phyloP scores from a whole-genome alignment of 2,329 filamentous ascomycete species.

The Xylariaceae sp. region DNA sequence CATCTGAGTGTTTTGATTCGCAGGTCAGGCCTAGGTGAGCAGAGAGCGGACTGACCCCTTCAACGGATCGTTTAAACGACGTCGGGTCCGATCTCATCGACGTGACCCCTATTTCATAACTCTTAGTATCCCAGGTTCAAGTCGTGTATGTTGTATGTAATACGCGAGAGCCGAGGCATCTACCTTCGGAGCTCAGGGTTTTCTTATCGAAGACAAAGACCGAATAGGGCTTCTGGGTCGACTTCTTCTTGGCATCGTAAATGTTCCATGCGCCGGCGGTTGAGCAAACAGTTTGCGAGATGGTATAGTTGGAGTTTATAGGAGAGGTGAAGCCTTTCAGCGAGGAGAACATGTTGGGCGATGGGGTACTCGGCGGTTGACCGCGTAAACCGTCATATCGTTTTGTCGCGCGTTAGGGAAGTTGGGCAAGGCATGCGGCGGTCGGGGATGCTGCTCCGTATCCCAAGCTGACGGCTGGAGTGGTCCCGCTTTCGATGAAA shows the following conservation, averaged over 20 bases:
- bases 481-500: too few relatives aligned
- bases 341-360: constrained; percentile 75
- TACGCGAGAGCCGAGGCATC: not conserved
- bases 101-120: constrained; percentile 37
- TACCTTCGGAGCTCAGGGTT: constrained; percentile 62
- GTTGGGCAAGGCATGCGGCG: constrained; percentile 18
- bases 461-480: too few relatives aligned
- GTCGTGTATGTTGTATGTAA: too few relatives aligned
- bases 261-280: constrained; percentile 94
- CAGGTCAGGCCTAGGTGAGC: not conserved
- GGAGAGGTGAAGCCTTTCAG: constrained; percentile 92
- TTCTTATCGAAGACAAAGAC: constrained; percentile 95
- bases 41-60: constrained; percentile 53
- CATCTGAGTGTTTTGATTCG: not conserved
- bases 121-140: not conserved
- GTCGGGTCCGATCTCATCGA: constrained; percentile 59
- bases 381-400: constrained; percentile 27
- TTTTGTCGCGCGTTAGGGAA: constrained; percentile 9
- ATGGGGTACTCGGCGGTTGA: constrained; percentile 11
- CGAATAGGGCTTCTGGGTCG: constrained; percentile 80
- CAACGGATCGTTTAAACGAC: constrained; percentile 71
- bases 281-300: constrained; percentile 70
- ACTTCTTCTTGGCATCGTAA: constrained; percentile 95
- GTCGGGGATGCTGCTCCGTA: too few relatives aligned
- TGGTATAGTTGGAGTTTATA: constrained; percentile 85